Evolutionary conservation across 768 basidiomycete species (phyloP).

Genomic region (Lactarius trivialis): DNA sequence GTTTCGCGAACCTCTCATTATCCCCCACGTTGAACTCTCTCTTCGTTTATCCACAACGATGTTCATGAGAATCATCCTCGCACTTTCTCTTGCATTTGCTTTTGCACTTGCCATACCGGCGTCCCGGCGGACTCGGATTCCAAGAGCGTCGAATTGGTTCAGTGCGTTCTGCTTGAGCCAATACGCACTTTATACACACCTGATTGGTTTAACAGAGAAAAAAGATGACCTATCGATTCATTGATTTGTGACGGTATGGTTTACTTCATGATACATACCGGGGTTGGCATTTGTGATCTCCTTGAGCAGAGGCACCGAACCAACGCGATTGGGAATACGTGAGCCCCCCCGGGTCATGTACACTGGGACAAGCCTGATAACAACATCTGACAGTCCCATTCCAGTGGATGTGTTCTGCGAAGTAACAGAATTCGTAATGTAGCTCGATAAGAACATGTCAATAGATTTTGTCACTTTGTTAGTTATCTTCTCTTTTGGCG

Average conservation of each 20-base stretch:
- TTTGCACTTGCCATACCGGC: neutral
- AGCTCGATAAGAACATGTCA: too few species aligned
- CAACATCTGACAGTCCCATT: too few species aligned
- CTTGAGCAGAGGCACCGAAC: neutral
- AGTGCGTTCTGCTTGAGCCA: neutral
- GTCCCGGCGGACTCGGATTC: too few species aligned
- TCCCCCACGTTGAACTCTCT: neutral
- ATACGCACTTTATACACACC: neutral
- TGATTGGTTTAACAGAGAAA: neutral
- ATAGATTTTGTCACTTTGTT: too few species aligned
- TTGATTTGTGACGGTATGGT: neutral
- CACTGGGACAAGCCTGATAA: too few species aligned
- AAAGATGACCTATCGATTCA: too few species aligned
- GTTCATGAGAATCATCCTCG: neutral
- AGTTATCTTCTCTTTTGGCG: too few species aligned
- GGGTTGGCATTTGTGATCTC: neutral
- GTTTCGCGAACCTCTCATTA: neutral
- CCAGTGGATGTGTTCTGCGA: too few species aligned
- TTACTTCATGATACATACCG: neutral
- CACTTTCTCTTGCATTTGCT: neutral
- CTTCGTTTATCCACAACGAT: neutral
- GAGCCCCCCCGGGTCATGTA: too few species aligned
- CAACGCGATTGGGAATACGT: too few species aligned
- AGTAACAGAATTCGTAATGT: too few species aligned
- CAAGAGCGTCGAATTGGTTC: too few species aligned